These are phyloP conservation scores for Collybia nuda DNA, from an alignment of 768 basidiomycete species.

Conservation along the genomic window DNA sequence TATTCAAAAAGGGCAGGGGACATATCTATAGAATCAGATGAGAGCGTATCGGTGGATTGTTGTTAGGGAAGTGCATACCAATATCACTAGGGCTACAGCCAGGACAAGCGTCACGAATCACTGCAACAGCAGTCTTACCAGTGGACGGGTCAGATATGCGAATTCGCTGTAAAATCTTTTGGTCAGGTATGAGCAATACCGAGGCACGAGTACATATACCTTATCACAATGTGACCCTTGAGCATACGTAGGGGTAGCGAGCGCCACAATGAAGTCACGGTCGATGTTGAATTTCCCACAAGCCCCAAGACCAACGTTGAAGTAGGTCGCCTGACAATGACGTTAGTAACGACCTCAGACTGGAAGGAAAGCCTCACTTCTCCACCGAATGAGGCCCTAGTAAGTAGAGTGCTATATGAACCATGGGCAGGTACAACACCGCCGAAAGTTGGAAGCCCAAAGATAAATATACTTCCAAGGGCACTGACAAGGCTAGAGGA, in stretches of 20 bases:
- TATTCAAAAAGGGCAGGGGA: not conserved
- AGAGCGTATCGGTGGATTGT: conserved; percentile 3
- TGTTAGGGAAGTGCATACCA: conserved; percentile 11
- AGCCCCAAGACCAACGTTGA: conserved; percentile 22
- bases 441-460: no score
- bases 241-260: conserved; percentile 16
- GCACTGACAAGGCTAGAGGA: no score
- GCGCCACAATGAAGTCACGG: conserved; percentile 22
- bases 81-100: conserved; percentile 17
- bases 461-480: no score
- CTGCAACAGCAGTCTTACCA: conserved; percentile 16
- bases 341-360: not conserved
- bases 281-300: conserved; percentile 20
- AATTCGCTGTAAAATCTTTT: conserved; percentile 7
- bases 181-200: not conserved
- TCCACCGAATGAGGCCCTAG: not conserved
- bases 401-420: not conserved
- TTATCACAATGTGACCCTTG: conserved; percentile 18
- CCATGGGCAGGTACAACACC: no score
- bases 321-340: conserved; percentile 15
- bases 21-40: not conserved
- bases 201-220: conserved; percentile 6
- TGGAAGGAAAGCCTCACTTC: not conserved
- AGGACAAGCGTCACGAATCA: conserved; percentile 20
- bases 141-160: conserved; percentile 12